Percentiles rank a stretch among this genome's conserved stretches.
phyloP scores from a whole-genome alignment of 2,329 filamentous ascomycete genomes.

The Trichoderma afroharzianum region DNA sequence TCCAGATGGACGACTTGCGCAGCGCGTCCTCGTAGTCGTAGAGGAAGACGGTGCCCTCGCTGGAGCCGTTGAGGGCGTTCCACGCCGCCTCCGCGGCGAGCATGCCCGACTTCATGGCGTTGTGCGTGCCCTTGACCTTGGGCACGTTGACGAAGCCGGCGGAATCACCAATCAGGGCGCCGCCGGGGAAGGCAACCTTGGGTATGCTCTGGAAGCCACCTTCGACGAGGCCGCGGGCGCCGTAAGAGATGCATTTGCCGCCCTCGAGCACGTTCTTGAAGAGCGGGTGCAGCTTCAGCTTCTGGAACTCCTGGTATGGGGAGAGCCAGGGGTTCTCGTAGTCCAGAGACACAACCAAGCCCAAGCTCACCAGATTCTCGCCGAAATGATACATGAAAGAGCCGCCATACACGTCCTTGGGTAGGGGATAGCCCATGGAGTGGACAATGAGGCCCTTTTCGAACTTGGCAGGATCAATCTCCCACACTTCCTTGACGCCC shows the following conservation, averaged over 20 bases:
- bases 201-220: constrained; percentile 97
- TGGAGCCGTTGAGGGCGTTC: constrained; percentile 59
- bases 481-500: constrained; percentile 96
- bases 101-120: constrained; percentile 97
- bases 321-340: constrained; percentile 96
- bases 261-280: constrained; percentile 86
- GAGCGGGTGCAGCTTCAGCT: constrained; percentile 95
- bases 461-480: constrained; percentile 90
- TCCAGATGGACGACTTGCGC: constrained; percentile 84
- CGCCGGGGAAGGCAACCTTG: constrained; percentile 93
- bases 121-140: constrained; percentile 98
- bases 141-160: constrained; percentile 96
- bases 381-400: constrained; percentile 99
- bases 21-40: constrained; percentile 92
- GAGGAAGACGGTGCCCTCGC: constrained; percentile 75
- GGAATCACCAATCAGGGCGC: constrained; percentile 91
- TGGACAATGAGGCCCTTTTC: constrained; percentile 80
- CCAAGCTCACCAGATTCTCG: constrained; percentile 90
- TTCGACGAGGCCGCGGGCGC: constrained; percentile 84
- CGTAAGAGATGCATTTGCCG: constrained; percentile 96
- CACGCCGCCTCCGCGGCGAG: constrained; percentile 89
- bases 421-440: constrained; percentile 87
- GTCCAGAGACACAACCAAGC: constrained; percentile 88
- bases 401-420: constrained; percentile 87
- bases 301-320: constrained; percentile 95